A percentile compares a stretch with the other conserved stretches of the same genome.
These are phyloP conservation scores for Drosera capensis DNA, from an alignment of 148 eudicot species.

Conservation along the genomic window DNA sequence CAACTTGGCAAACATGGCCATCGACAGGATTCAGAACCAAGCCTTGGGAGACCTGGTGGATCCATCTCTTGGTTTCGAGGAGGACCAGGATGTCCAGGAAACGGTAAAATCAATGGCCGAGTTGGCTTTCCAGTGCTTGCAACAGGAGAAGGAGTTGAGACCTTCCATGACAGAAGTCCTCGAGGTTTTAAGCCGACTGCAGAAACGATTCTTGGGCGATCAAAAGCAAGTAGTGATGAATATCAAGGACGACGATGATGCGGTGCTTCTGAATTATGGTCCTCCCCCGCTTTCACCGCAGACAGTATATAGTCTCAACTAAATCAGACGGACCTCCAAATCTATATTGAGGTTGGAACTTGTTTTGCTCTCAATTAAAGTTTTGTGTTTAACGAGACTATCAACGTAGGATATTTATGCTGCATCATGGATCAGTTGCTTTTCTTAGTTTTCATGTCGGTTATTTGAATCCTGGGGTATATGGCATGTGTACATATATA, in stretches of 20 bases:
- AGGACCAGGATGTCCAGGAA: slow-evolving; percentile 7
- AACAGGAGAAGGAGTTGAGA: slow-evolving; percentile 14
- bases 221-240: neutral
- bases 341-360: too few species aligned
- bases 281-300: too few species aligned
- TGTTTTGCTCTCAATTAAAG: too few species aligned
- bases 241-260: neutral
- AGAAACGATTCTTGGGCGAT: neutral
- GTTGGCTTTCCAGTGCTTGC: slow-evolving; percentile 23
- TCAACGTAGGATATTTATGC: too few species aligned
- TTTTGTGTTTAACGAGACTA: too few species aligned
- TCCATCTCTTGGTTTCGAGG: slow-evolving; percentile 15
- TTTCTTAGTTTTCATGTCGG: too few species aligned
- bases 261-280: neutral
- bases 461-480: too few species aligned
- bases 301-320: too few species aligned
- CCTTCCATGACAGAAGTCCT: slow-evolving; percentile 26
- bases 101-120: slow-evolving; percentile 17
- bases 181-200: slow-evolving; percentile 7
- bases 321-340: too few species aligned
- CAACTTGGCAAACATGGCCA: slow-evolving; percentile 19
- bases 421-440: too few species aligned
- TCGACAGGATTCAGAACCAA: slow-evolving; percentile 13
- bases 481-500: too few species aligned
- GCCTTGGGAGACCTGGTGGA: slow-evolving; percentile 22